phyloP scores from a whole-genome alignment of 176 grass and related monocot genomes.

The Puya raimondii region DNA sequence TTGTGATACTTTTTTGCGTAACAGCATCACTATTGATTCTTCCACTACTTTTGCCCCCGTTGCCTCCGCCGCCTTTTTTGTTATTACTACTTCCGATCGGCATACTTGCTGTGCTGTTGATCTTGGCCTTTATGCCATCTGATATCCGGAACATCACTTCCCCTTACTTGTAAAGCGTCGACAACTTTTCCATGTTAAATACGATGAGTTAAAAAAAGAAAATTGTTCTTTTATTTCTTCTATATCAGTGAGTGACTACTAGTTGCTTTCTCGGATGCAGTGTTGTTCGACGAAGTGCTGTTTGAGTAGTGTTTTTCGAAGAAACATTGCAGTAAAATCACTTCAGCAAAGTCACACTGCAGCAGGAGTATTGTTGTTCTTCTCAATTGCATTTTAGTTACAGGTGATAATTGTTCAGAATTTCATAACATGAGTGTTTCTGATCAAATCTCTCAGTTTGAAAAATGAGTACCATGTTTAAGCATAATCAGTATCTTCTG shows the following conservation, averaged over 20 bases:
- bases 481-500: background rate
- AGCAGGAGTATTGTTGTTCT: too few relatives aligned
- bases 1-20: conserved; percentile 24
- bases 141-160: conserved; percentile 28
- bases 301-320: too few relatives aligned
- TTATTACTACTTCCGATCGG: conserved; percentile 42
- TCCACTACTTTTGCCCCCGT: conserved; percentile 47
- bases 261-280: background rate
- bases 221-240: background rate
- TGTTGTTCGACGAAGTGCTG: background rate
- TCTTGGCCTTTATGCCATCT: conserved; percentile 46
- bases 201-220: background rate
- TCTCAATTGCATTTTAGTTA: background rate
- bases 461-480: background rate
- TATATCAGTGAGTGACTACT: background rate
- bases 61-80: conserved; percentile 43
- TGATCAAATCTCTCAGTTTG: background rate
- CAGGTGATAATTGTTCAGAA: background rate
- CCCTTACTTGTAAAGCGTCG: conserved; percentile 7
- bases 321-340: too few relatives aligned
- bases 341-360: too few relatives aligned
- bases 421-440: background rate
- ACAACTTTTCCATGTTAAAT: background rate
- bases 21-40: conserved; percentile 41
- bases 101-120: conserved; percentile 41